phyloP scores from a whole-genome alignment of 306 rosid species.

The Cucumis cinereus region DNA sequence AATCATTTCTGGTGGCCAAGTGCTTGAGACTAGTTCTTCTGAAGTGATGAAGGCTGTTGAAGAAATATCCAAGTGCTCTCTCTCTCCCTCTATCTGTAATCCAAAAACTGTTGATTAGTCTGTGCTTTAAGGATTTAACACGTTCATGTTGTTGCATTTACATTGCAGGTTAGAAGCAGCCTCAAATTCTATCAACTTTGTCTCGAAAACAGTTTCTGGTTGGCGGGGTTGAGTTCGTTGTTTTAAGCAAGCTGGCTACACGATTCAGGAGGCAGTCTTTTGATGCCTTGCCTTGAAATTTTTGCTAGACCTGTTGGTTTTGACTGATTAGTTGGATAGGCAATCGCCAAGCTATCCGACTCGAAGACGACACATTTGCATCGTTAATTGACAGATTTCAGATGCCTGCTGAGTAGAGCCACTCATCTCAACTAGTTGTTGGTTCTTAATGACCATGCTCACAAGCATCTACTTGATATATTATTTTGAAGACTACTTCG shows the following conservation, averaged over 20 bases:
- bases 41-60: constrained; percentile 81
- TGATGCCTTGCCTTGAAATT: neutral
- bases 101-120: neutral
- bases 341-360: too few relatives aligned
- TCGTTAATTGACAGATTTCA: too few relatives aligned
- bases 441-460: too few relatives aligned
- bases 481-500: too few relatives aligned
- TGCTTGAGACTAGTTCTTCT: constrained; percentile 76
- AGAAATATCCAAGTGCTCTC: constrained; percentile 62
- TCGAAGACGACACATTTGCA: too few relatives aligned
- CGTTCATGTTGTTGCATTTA: neutral
- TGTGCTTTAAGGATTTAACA: neutral
- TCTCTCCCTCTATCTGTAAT: constrained; percentile 3
- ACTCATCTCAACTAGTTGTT: too few relatives aligned
- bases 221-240: constrained; percentile 51
- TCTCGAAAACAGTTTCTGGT: constrained; percentile 69
- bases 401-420: too few relatives aligned
- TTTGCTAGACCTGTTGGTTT: too few relatives aligned
- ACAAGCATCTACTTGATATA: too few relatives aligned
- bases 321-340: too few relatives aligned
- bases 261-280: neutral
- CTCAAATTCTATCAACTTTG: constrained; percentile 67
- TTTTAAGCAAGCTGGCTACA: neutral
- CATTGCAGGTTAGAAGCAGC: constrained; percentile 62
- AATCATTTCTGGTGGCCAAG: constrained; percentile 84